These are phyloP conservation scores for Naganishia onofrii DNA, from an alignment of 768 basidiomycete genomes.

Conservation along the genomic window DNA sequence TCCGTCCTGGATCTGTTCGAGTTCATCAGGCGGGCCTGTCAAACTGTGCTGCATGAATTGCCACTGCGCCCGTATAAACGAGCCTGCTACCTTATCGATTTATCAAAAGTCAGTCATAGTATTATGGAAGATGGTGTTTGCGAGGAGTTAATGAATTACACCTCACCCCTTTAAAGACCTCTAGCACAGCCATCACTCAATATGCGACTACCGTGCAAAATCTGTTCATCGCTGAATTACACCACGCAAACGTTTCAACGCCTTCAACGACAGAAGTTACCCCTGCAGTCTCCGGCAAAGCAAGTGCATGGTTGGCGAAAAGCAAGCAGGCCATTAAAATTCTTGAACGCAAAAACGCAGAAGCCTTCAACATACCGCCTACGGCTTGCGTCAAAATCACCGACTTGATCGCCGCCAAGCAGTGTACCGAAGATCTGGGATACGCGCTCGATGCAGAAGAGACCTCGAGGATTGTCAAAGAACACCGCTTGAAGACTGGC, in stretches of 20 bases:
- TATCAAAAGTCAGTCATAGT: conserved; percentile 43
- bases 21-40: conserved; percentile 43
- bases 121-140: neutral
- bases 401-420: conserved; percentile 45
- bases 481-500: conserved; percentile 32
- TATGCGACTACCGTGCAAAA: conserved; percentile 48
- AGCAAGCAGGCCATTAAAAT: conserved; percentile 50
- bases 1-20: conserved; percentile 51
- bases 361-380: conserved; percentile 46
- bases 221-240: conserved; percentile 46
- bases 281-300: conserved; percentile 42
- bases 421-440: conserved; percentile 44
- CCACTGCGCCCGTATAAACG: conserved; percentile 49
- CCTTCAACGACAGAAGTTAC: conserved; percentile 18
- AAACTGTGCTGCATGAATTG: conserved; percentile 44
- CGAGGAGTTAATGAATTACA: neutral
- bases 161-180: conserved; percentile 35
- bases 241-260: conserved; percentile 36
- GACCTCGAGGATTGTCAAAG: conserved; percentile 43
- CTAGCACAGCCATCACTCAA: conserved; percentile 43
- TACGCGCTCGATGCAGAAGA: conserved; percentile 50
- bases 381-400: conserved; percentile 50
- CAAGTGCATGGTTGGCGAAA: conserved; percentile 50
- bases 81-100: conserved; percentile 49
- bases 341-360: conserved; percentile 47